Base-by-base conservation (phyloP, 1,284 basidiomycete species). In the Microstroma glucosiphilum region DNA sequence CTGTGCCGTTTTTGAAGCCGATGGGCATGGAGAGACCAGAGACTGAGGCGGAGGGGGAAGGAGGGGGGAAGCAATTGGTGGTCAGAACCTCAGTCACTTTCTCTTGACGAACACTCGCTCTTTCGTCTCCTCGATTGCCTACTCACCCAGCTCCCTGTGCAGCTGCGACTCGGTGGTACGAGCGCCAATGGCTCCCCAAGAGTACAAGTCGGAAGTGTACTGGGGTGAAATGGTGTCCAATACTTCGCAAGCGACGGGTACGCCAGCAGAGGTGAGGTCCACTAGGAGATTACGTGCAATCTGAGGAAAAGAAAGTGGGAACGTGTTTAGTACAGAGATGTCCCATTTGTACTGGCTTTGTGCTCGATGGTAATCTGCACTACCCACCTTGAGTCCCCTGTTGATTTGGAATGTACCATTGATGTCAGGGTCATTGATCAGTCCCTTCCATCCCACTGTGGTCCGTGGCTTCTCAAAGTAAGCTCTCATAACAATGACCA, bases 1-100 rank as follows among this genome's bases (percentile, higher is more conserved):
- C 93, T 6, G 94, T 97, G 60, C 93, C 93, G 80, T 98, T 98
- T 82, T 98, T 98, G 88, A 98, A 98, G n/a, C 94, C 90, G 66
- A 80, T 65, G 17, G 78, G 78, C 68, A 79, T 71, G 46, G 77
- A 75, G 8, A 78, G 68, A 56, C 77, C 78, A 4, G 74, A 78
- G 40, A 75, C 76, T 54, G 51, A 2, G 6, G 51, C 7, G 21
- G 51, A 15, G 51, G 25, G 6, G 25, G 51, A n/a, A 12, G 12
- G 43, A 21, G 17, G 43, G 12, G 43, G 43, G 4, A 21, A 6
- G 43, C 6, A 3, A 21, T 48, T 17, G 21, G 41, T 11, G 41
- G 41, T 11, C 11, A 43, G 41, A 11, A 43, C 11, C 11, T 48
- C 43, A 48, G 43, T 21, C 6, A n/a, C 17, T n/a, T 6, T 48